Conservation (phyloP, 495 filamentous ascomycete species). For the Penicillium bovifimosum region DNA sequence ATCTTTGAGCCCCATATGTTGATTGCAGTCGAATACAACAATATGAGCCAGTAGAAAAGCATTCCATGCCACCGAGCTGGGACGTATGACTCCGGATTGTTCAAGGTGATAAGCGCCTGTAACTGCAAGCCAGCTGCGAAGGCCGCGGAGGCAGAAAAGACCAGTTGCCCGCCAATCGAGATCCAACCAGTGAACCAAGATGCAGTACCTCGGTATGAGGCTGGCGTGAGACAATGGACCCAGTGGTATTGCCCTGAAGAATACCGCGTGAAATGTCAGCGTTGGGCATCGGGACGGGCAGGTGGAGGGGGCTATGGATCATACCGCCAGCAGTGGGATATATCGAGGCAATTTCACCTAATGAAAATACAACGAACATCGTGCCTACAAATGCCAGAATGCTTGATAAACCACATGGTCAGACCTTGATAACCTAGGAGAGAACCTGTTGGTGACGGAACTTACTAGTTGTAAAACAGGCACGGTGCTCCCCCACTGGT, state of each 20-base stretch:
- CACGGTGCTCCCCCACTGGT: conserved; percentile 29
- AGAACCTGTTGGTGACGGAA: background rate
- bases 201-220: conserved; percentile 15
- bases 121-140: conserved; percentile 21
- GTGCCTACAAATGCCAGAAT: conserved; percentile 19
- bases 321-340: conserved; percentile 25
- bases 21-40: conserved; percentile 14
- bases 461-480: conserved; percentile 31
- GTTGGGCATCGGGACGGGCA: background rate
- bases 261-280: background rate
- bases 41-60: conserved; percentile 22
- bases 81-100: conserved; percentile 18
- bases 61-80: conserved; percentile 21
- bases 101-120: conserved; percentile 22
- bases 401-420: background rate
- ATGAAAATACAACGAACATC: conserved; percentile 19
- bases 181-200: conserved; percentile 26
- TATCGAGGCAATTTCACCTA: conserved; percentile 23
- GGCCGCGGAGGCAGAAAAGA: conserved; percentile 27
- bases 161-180: conserved; percentile 28
- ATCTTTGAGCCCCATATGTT: conserved; percentile 23
- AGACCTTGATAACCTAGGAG: background rate
- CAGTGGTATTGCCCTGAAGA: conserved; percentile 22
- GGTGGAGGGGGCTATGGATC: background rate
- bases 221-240: conserved; percentile 20